These are phyloP conservation scores for Petunia axillaris DNA, from an alignment of 257 asterid species.

Conservation along the genomic window DNA sequence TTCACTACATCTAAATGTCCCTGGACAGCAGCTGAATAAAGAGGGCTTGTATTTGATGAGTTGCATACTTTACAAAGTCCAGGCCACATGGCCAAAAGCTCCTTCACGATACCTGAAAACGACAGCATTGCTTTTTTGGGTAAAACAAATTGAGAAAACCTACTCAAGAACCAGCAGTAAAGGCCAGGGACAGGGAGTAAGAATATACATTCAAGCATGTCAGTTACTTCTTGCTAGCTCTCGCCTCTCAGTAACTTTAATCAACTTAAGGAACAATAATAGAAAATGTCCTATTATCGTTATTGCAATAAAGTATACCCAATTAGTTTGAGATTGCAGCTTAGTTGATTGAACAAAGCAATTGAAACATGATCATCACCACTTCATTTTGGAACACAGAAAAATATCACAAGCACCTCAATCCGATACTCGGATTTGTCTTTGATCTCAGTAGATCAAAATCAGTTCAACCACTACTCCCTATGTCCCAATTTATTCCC, in stretches of 20 bases:
- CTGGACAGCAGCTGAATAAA: constrained; percentile 84
- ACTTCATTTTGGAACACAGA: not conserved
- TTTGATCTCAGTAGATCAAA: not conserved
- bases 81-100: constrained; percentile 75
- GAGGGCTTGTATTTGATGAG: constrained; percentile 91
- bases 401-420: not conserved
- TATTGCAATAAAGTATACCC: not conserved
- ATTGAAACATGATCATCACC: not conserved
- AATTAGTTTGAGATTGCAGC: not conserved
- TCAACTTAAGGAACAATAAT: not conserved
- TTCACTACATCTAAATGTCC: constrained; percentile 76
- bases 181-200: not conserved
- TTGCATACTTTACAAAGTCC: constrained; percentile 91
- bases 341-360: not conserved
- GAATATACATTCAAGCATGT: not conserved
- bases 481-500: too few relatives aligned
- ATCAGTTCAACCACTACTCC: too few relatives aligned
- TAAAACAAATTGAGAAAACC: not conserved
- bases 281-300: not conserved
- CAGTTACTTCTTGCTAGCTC: not conserved
- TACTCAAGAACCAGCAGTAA: not conserved
- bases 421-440: not conserved
- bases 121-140: constrained; percentile 14
- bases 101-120: constrained; percentile 65
- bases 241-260: constrained; percentile 5